Evolutionary conservation across 805 yeast species (phyloP).

Genomic region (Teunomyces gatunensis): DNA sequence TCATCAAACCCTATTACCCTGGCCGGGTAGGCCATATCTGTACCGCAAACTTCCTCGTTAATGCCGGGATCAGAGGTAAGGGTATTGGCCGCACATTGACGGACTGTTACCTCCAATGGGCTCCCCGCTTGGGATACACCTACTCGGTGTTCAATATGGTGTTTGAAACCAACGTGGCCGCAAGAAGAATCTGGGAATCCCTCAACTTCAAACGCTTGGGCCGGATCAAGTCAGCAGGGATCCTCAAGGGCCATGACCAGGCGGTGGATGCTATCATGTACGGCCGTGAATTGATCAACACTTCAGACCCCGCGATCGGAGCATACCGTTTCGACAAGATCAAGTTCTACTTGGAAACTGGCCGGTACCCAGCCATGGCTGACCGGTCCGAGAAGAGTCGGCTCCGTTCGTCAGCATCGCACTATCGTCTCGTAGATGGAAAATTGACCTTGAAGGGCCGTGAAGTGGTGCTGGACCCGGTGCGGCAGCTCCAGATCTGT

Average conservation of each 20-base stretch:
- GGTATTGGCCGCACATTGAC: constrained; percentile 86
- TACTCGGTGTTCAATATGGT: constrained; percentile 81
- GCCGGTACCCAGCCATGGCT: constrained; percentile 80
- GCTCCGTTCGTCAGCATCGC: constrained; percentile 73
- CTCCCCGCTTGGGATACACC: constrained; percentile 83
- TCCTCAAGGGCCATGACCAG: constrained; percentile 75
- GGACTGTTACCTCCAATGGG: constrained; percentile 87
- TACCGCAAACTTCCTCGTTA: constrained; percentile 83
- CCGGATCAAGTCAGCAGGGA: constrained; percentile 81
- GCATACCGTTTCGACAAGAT: constrained; percentile 73
- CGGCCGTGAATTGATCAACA: constrained; percentile 71
- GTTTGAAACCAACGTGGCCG: constrained; percentile 84
- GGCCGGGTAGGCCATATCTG: constrained; percentile 94
- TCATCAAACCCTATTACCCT: constrained; percentile 83
- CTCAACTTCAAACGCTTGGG: constrained; percentile 78
- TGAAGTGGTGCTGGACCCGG: constrained; percentile 79
- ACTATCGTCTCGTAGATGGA: constrained; percentile 69
- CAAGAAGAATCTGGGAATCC: constrained; percentile 73
- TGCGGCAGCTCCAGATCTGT: constrained; percentile 71
- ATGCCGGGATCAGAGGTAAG: constrained; percentile 88
- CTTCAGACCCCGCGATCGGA: constrained; percentile 47
- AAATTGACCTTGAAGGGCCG: constrained; percentile 71
- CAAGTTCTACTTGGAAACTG: constrained; percentile 73
- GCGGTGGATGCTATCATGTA: constrained; percentile 87
- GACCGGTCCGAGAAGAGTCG: constrained; percentile 87